Base-by-base conservation (phyloP, 2,329 filamentous ascomycete species). In the Verticillium dahliae region DNA sequence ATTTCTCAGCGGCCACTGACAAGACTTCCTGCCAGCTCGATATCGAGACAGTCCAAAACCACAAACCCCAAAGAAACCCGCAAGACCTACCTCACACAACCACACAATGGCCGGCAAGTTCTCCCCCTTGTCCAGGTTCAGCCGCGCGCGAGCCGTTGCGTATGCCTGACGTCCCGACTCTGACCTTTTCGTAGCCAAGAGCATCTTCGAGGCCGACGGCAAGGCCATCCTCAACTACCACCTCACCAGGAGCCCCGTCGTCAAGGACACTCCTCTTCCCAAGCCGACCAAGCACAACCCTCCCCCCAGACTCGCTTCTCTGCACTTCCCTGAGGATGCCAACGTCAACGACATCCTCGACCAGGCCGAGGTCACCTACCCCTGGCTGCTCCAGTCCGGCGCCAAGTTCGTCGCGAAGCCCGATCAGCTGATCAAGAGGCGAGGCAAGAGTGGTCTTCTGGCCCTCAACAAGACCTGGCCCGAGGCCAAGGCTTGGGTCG, bases 221-320 rank as follows among this genome's bases (percentile, higher is more conserved):
- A 99, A 99, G 90, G 95, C 95, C 86, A 98, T 99, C 84, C 87
- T 99, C 87, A 98, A 97, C 90, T 99, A 98, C 87, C 95, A 98
- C 85, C 92, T 99, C 81, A 98, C 95, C 72, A 90, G 95, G 76
- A 92, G 95, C 70, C 89, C 92, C 69, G 90, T 96, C 78, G 97
- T 99, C 87, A 98, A 97, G 90, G 91, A 94, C 69, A 94, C 92
- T 74, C 92, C 95, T 80, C 92, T 98, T 62, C 91, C 93, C 70
- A 76, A 85, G 69, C 84, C 90, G 67, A 79, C 90, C 67, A 95
- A 87, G 78, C 95, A 99, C 88, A 98, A 98, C 83, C 82, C 95
- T 70, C 89, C 95, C 65, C 82, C 93, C 71, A 94, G 91, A 80
- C 88, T 98, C 72, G 94, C 94, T 62, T 92, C 91, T 68, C 86